These are phyloP conservation scores for Neonothopanus nambi DNA, from an alignment of 1,284 basidiomycete species.

Conservation along the genomic window DNA sequence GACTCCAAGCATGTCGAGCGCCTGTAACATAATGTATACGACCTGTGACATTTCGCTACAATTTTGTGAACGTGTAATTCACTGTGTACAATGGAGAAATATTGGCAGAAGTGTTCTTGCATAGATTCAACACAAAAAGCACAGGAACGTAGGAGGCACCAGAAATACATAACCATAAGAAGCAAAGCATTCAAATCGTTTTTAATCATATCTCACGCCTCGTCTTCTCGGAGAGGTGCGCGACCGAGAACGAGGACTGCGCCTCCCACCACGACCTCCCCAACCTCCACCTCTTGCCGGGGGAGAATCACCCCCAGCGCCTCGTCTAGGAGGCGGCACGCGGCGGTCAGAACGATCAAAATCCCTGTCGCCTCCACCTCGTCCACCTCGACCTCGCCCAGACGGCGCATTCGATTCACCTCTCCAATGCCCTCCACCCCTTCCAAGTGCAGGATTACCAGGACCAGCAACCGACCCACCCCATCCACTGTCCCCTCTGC, in stretches of 20 bases:
- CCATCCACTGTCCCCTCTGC: constrained; percentile 46
- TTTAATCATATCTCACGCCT: constrained; percentile 16
- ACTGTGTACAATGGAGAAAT: too few relatives aligned
- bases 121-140: too few relatives aligned
- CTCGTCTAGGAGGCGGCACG: constrained; percentile 46
- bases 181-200: constrained; percentile 9
- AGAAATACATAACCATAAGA: too few relatives aligned
- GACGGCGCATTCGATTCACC: constrained; percentile 54
- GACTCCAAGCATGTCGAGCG: too few relatives aligned
- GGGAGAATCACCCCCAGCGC: constrained; percentile 31
- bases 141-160: too few relatives aligned
- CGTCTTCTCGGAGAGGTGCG: constrained; percentile 28
- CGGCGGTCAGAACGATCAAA: constrained; percentile 36
- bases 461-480: constrained; percentile 34
- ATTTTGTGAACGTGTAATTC: too few relatives aligned
- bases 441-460: constrained; percentile 39
- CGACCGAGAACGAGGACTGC: constrained; percentile 38
- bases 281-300: constrained; percentile 37
- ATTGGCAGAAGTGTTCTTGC: too few relatives aligned
- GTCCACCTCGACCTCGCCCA: constrained; percentile 45
- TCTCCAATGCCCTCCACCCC: constrained; percentile 69
- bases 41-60: too few relatives aligned
- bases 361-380: constrained; percentile 35
- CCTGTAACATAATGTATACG: too few relatives aligned
- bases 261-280: constrained; percentile 37